Evolutionary conservation across 305 asterid genomes (phyloP), one percentile per base, ranked within the genome.

Genomic region (Ruellia speciosa): DNA sequence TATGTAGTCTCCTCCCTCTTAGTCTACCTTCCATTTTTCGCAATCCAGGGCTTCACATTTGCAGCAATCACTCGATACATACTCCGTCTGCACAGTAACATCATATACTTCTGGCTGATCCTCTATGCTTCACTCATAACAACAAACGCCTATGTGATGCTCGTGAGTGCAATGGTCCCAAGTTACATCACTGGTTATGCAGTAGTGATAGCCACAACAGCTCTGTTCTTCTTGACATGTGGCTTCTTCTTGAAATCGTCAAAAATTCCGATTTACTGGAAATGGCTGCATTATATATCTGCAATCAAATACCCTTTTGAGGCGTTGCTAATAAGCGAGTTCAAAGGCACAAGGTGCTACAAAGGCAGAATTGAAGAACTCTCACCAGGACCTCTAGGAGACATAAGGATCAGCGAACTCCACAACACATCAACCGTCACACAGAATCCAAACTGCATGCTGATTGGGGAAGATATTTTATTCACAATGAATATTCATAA

Each of bases 231-330:
- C 85, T 72, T 89, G 19, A 82, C 90, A 0, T 86, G 97, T 24
- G 95, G 97, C 0, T 89, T 89, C 70, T 89, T 89, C 92, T 64
- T 86, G 80, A 86, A 89, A 50, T 71, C 78, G 0, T 81, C 95
- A 0, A 83, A 81, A 31, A 86, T 89, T 18, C 97, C 95, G 0
- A 7, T 6, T 0, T 77, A 69, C 63, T 89, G 97, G 97, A 70
- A 69, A 66, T 89, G 97, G 97, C 75, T 84, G 55, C 94, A 89
- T 61, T 86, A 89, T 55, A 79, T 89, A 13, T 89, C 96, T 11
- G 94, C 95, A 18, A 86, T 89, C 70, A 89, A 86, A 66, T 89
- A 89, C 70, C 97, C 97, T 14, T 89, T 86, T 13, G 97, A 89
- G 71, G 97, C 94, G 5, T 55, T 84, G 76, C 64, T 89, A 19